Conservation (phyloP, 345 rosid species). For the Barbarea vulgaris region DNA sequence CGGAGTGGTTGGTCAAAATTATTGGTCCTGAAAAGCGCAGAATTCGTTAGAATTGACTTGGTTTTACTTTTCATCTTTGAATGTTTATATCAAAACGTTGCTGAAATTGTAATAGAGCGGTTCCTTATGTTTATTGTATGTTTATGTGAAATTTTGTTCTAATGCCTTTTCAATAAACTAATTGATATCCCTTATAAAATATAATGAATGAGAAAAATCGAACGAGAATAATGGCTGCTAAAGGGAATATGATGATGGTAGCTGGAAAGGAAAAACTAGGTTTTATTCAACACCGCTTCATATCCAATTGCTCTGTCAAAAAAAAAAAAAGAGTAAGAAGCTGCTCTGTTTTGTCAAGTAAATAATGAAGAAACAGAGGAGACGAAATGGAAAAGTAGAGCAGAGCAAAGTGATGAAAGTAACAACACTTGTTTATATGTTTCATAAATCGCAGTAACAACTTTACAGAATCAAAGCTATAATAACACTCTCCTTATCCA, state of each 20-base stretch:
- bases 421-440: conserved; percentile 13
- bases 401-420: not conserved
- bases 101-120: not conserved
- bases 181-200: not conserved
- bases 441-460: conserved; percentile 13
- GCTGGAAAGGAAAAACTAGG: not conserved
- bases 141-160: not conserved
- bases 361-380: not conserved
- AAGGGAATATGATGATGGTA: not conserved
- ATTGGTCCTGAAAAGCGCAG: not conserved
- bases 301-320: not conserved
- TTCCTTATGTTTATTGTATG: not conserved
- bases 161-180: not conserved
- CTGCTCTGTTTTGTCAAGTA: not conserved
- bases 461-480: conserved; percentile 18
- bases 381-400: not conserved
- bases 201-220: not conserved
- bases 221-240: not conserved
- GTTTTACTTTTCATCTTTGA: not conserved
- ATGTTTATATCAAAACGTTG: not conserved
- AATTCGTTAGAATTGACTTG: not conserved
- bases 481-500: conserved; percentile 1
- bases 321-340: not conserved
- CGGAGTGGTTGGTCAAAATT: not conserved
- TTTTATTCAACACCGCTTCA: not conserved